A percentile compares a stretch with the other conserved stretches of the same genome.
Conservation (phyloP, 177 flowering plant species). For the Vitis hybrid region DNA sequence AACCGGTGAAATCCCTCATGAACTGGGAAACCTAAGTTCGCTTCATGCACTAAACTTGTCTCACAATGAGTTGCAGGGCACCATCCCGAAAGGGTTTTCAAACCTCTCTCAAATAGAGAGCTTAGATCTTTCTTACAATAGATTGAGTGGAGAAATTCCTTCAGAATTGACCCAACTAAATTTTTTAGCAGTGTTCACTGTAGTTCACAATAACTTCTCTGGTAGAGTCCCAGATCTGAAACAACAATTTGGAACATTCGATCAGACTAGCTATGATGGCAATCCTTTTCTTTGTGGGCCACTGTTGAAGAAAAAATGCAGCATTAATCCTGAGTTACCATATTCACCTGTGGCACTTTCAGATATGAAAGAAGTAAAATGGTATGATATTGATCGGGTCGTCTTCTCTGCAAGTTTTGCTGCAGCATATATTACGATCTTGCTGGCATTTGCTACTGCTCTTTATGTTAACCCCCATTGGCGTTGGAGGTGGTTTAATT, state of each 20-base stretch:
- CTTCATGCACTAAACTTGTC: constrained; percentile 13
- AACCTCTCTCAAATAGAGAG: neutral
- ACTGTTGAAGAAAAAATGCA: constrained; percentile 5
- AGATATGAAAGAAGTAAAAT: neutral
- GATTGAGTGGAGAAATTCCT: constrained; percentile 12
- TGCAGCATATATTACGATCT: neutral
- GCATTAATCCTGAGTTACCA: no score
- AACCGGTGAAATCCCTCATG: constrained; percentile 6
- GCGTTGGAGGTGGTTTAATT: neutral
- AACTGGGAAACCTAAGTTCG: constrained; percentile 6
- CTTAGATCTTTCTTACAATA: neutral
- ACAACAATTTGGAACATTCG: constrained; percentile 11
- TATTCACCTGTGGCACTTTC: neutral
- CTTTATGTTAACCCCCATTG: constrained; percentile 2
- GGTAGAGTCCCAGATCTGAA: neutral
- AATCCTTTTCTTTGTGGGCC: constrained; percentile 13
- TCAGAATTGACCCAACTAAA: constrained; percentile 2
- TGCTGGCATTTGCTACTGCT: neutral
- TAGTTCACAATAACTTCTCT: constrained; percentile 14
- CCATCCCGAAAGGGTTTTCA: constrained; percentile 15
- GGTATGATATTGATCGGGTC: constrained; percentile 2
- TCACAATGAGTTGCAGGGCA: constrained; percentile 13
- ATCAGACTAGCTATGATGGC: constrained; percentile 9
- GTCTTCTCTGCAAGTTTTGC: neutral
- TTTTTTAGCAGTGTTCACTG: constrained; percentile 12